Evolutionary conservation across 176 grass and related monocot genomes (phyloP).

Genomic region (Triticum monococcum): DNA sequence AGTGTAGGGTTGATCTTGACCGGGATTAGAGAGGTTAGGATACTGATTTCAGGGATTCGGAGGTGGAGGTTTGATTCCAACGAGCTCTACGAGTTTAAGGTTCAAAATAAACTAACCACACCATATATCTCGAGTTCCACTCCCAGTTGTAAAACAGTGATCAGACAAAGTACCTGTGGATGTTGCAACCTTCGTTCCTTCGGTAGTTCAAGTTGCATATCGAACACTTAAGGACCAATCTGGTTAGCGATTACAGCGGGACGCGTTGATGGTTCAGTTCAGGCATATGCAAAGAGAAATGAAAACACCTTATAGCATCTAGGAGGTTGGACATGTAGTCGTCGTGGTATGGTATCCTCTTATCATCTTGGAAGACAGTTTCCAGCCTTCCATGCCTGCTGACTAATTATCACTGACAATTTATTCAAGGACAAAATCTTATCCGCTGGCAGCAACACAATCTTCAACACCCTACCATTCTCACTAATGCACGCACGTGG

Average conservation of each 20-base stretch:
- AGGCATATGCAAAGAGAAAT: neutral
- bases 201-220: neutral
- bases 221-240: neutral
- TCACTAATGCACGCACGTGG: slow-evolving; percentile 73
- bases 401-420: neutral
- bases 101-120: slow-evolving; percentile 36
- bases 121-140: slow-evolving; percentile 88
- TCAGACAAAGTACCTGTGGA: slow-evolving; percentile 71
- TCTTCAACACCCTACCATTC: slow-evolving; percentile 49
- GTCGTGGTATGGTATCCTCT: slow-evolving; percentile 84
- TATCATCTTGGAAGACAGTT: slow-evolving; percentile 58
- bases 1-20: too few relatives aligned
- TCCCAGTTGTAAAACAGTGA: slow-evolving; percentile 93
- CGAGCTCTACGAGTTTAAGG: too few relatives aligned
- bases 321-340: slow-evolving; percentile 74
- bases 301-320: slow-evolving; percentile 68
- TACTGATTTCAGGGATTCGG: too few relatives aligned
- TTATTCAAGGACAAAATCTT: neutral
- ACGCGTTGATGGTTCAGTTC: neutral
- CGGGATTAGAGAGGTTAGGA: too few relatives aligned
- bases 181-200: slow-evolving; percentile 74
- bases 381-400: slow-evolving; percentile 66
- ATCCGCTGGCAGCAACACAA: neutral
- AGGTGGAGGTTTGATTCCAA: too few relatives aligned
- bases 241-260: too few relatives aligned